Base-by-base conservation (phyloP, 257 asterid genomes). In the Prunella vulgaris region DNA sequence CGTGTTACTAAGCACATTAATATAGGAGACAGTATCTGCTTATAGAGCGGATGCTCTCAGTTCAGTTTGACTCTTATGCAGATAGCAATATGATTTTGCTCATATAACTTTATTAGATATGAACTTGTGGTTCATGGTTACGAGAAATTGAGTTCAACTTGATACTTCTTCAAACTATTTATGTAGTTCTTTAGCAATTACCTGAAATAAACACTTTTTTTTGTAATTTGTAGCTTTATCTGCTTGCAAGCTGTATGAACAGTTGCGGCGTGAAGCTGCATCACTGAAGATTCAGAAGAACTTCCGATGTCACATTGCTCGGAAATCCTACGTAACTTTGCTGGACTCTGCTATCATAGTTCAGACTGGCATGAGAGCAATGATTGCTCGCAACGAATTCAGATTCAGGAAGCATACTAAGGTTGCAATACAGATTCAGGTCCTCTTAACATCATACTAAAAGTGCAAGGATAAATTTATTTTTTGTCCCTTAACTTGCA, bases 341-440 rank as follows among this genome's bases (percentile, higher is more conserved):
- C 84, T 69, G 74, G 62, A 76, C 70, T 91, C 95, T 65, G 84
- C 96, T 60, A 74, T 85, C 67, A 76, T 76, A 46, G 57, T 94
- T 77, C 99, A 94, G 89, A 86, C 90, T 68, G 97, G 99, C 74
- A 89, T 91, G 97, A 87, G 97, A 83, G 92, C 95, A 24, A 84
- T 91, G 95, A 82, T 84, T 75, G 90, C 93, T 70, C 90, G 96
- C 48, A 77, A 78, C 75, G 97, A 91, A 76, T 90, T 84, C 75
- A 89, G 96, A 82, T 84, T 77, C 79, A 85, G 89, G 81, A 91
- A 88, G 79, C 97, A 91, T 73, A 87, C 97, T 35, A 89, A 86
- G 83, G 99, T 97, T 76, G 87, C 96, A 24, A 88, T 84, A 67
- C 79, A 80, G 65, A 85, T 94, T 75, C 99, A 94, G 99, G 99